Evolutionary conservation across 139 green algal genomes (phyloP).

Genomic region (Klebsormidium nitens): DNA sequence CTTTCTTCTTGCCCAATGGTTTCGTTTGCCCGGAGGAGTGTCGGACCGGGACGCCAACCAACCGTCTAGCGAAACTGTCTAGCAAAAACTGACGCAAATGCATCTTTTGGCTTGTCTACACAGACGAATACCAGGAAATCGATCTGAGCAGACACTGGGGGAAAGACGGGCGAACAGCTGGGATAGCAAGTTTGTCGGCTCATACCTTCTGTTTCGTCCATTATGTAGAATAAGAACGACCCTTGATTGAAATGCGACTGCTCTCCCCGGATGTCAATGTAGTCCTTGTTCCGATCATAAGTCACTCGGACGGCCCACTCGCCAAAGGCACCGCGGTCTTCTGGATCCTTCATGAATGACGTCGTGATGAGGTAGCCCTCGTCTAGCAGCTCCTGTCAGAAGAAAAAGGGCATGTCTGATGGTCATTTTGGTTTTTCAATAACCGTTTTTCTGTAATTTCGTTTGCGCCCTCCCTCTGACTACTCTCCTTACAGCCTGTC

Average conservation of each 20-base stretch:
- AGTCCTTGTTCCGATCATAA: background rate
- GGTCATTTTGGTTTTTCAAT: background rate
- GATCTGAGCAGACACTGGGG: constrained; percentile 1
- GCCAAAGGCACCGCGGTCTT: constrained; percentile 34
- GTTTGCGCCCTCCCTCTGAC: background rate
- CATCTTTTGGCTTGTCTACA: background rate
- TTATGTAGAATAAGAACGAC: constrained; percentile 27
- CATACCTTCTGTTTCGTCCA: constrained; percentile 23
- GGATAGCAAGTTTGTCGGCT: background rate
- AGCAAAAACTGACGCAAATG: background rate
- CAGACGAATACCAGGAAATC: background rate
- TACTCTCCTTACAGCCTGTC: background rate
- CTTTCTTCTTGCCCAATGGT: too few relatives aligned
- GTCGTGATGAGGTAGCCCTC: constrained; percentile 5
- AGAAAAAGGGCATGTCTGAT: too few relatives aligned
- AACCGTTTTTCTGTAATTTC: constrained; percentile 1
- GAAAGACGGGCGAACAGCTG: background rate
- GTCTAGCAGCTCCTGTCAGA: constrained; percentile 24
- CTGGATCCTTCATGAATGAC: constrained; percentile 8
- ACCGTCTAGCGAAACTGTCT: background rate
- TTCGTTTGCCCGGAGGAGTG: too few relatives aligned
- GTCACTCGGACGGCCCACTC: constrained; percentile 51
- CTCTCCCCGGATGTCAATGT: background rate
- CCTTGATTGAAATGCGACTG: background rate
- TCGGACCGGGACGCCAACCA: background rate